Percentiles rank a stretch among this genome's conserved stretches.
phyloP scores from a whole-genome alignment of 163 green algal genomes.

The Scenedesmus sp. region DNA sequence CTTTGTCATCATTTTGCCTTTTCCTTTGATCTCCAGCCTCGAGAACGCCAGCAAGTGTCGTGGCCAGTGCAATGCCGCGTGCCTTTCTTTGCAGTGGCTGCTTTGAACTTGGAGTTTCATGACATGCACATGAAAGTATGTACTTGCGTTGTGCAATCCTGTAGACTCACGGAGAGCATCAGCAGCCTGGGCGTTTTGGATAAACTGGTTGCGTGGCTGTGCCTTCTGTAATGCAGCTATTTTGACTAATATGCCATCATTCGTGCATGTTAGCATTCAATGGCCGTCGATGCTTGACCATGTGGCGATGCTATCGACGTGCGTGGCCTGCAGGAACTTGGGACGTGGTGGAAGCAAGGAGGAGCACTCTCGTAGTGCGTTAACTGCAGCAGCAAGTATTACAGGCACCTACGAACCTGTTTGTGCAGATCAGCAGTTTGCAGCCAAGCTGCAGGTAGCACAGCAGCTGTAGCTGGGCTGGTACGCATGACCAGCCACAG shows the following conservation, averaged over 20 bases:
- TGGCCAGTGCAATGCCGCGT: neutral
- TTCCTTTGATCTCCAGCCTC: neutral
- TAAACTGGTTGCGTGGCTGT: neutral
- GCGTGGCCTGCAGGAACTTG: neutral
- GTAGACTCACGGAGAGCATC: too few species aligned
- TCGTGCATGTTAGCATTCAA: neutral
- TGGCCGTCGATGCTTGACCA: neutral
- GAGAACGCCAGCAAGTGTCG: neutral
- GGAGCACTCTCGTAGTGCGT: neutral
- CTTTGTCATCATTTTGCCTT: neutral
- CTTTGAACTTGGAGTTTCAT: neutral
- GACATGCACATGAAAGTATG: neutral
- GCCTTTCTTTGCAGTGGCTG: neutral
- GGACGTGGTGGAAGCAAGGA: neutral
- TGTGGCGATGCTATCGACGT: neutral
- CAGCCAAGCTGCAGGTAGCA: neutral
- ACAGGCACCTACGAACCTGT: neutral
- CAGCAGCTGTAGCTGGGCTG: neutral
- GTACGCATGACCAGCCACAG: neutral
- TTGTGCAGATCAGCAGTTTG: neutral
- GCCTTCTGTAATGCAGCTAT: neutral
- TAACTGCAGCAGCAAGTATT: neutral
- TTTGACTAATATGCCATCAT: too few species aligned
- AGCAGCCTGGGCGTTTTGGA: conserved; percentile 7
- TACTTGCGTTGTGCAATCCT: neutral